Conservation (phyloP, 306 rosid genomes). For the Mucuna pruriens region DNA sequence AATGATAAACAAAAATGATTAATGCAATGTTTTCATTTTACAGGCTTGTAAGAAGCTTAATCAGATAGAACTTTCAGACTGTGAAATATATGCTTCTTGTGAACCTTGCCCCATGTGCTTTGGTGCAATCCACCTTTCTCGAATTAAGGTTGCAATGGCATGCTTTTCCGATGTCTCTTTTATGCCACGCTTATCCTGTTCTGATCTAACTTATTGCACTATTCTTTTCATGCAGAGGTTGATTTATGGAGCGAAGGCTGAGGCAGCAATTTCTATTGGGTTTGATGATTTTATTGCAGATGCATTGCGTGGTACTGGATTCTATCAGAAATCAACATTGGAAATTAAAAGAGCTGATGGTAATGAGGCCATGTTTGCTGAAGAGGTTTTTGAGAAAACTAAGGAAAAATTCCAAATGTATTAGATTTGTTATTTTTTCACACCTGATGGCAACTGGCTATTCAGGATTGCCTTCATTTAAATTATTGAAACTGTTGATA, state of each 20-base stretch:
- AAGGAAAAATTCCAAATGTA: slow-evolving; percentile 82
- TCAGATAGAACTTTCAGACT: slow-evolving; percentile 81
- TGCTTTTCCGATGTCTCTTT: slow-evolving; percentile 8
- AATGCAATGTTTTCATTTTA: slow-evolving; percentile 15
- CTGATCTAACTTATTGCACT: neutral
- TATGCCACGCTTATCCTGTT: neutral
- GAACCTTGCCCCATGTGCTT: slow-evolving; percentile 99
- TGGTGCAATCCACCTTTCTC: slow-evolving; percentile 96
- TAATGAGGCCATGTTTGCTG: slow-evolving; percentile 77
- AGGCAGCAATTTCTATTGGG: slow-evolving; percentile 95
- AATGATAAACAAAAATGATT: slow-evolving; percentile 5
- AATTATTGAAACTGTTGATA: slow-evolving; percentile 34
- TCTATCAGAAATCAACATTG: slow-evolving; percentile 83
- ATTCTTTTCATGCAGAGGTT: slow-evolving; percentile 65
- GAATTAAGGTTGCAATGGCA: slow-evolving; percentile 67
- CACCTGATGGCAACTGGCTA: slow-evolving; percentile 14
- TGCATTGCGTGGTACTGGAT: slow-evolving; percentile 88
- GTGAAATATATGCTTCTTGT: slow-evolving; percentile 93
- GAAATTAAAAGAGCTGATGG: slow-evolving; percentile 97
- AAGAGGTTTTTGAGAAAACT: slow-evolving; percentile 92
- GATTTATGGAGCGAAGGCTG: slow-evolving; percentile 97
- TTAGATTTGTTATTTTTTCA: slow-evolving; percentile 37
- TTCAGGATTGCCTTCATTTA: slow-evolving; percentile 40
- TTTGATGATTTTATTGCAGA: slow-evolving; percentile 95
- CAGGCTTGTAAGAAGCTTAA: slow-evolving; percentile 95